Evolutionary conservation across 257 asterid genomes (phyloP).

Genomic region (Rhazya stricta): DNA sequence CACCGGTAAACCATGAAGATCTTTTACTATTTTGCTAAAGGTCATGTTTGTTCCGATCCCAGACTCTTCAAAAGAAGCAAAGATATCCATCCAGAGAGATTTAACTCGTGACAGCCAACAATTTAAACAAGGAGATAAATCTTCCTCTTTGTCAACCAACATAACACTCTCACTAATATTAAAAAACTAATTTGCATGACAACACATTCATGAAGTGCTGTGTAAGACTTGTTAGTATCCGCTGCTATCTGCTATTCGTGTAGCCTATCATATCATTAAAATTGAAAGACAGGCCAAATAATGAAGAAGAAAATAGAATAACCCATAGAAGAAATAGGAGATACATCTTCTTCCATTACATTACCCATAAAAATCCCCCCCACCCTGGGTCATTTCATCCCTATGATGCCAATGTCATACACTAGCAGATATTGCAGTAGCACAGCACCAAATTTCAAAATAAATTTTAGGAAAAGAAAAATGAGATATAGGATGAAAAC

Average conservation of each 20-base stretch:
- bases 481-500: neutral
- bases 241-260: too few species aligned
- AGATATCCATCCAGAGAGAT: neutral
- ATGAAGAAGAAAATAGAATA: neutral
- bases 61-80: too few species aligned
- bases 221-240: neutral
- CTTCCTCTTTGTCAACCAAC: neutral
- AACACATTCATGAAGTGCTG: neutral
- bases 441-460: neutral
- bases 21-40: neutral
- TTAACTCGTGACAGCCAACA: neutral
- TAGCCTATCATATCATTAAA: too few species aligned
- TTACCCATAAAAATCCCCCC: neutral
- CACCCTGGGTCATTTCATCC: neutral
- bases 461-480: neutral
- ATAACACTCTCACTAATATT: neutral
- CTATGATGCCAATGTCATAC: neutral
- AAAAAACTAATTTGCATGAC: neutral
- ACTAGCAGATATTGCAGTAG: too few species aligned
- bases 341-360: neutral
- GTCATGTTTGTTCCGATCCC: neutral
- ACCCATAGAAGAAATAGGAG: constrained; percentile 2
- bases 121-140: neutral
- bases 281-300: neutral
- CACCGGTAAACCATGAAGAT: neutral